A percentile compares a stretch with the other conserved stretches of the same genome.
Conservation (phyloP, 768 basidiomycete genomes). For the Auricularia sp. region DNA sequence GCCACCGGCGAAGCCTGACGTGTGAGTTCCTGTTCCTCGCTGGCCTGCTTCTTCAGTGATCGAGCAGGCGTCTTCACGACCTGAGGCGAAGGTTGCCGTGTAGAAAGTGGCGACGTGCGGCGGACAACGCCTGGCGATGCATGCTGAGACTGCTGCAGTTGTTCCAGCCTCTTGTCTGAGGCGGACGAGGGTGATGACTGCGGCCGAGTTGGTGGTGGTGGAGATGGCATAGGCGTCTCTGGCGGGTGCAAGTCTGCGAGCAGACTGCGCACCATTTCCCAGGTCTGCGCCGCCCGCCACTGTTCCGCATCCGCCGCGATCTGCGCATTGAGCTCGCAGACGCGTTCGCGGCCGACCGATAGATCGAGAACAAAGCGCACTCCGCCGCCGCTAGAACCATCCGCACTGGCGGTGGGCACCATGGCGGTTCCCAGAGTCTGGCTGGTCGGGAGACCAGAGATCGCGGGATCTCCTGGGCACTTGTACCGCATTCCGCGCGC, state of each 20-base stretch:
- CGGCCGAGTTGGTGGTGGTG: constrained; percentile 1
- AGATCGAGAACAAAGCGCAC: not conserved
- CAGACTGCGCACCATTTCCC: constrained; percentile 54
- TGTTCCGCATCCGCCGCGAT: constrained; percentile 51
- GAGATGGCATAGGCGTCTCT: constrained; percentile 1
- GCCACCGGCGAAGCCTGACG: not conserved
- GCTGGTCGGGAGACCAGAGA: not conserved
- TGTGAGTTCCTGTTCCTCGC: too few species aligned
- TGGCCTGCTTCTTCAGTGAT: not conserved
- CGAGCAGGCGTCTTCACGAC: not conserved
- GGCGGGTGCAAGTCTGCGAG: constrained; percentile 32
- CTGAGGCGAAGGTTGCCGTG: not conserved
- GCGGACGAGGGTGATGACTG: constrained; percentile 2
- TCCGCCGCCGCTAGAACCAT: not conserved
- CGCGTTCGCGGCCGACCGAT: constrained; percentile 14
- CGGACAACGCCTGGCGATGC: not conserved
- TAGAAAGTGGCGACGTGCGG: not conserved
- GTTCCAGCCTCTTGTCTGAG: not conserved
- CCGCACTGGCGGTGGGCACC: constrained; percentile 1
- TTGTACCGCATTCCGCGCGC: constrained; percentile 5
- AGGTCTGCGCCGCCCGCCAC: constrained; percentile 48
- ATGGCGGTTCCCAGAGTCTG: not conserved
- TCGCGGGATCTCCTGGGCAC: not conserved
- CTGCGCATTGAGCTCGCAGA: constrained; percentile 59
- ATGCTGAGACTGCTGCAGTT: not conserved